A percentile compares a stretch with the other conserved stretches of the same genome.
Conservation (phyloP, 2,329 filamentous ascomycete species). For the Thielaviopsis punctulata region DNA sequence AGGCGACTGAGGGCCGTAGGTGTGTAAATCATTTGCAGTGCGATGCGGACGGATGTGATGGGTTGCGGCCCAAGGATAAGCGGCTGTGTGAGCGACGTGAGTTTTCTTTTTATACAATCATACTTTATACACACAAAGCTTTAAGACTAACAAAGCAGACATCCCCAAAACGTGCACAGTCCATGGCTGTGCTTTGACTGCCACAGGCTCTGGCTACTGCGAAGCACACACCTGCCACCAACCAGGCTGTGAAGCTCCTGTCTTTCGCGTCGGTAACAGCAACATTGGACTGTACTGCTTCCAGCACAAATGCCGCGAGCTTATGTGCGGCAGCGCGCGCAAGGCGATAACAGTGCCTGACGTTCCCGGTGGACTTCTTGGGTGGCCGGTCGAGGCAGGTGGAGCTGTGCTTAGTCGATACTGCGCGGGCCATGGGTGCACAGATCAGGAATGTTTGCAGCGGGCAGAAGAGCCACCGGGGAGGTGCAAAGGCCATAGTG, state of each 20-base stretch:
- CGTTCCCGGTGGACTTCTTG: background rate
- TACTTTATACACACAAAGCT: no score
- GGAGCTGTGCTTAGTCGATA: background rate
- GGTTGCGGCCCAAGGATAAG: background rate
- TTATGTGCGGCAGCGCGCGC: background rate
- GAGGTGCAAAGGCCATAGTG: background rate
- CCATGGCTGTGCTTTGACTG: conserved; percentile 2
- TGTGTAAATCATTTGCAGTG: conserved; percentile 6
- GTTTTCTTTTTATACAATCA: no score
- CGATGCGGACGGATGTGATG: background rate
- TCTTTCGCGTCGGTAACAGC: background rate
- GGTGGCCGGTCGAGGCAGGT: background rate
- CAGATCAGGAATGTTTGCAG: background rate
- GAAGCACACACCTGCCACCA: conserved; percentile 2
- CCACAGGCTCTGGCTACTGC: background rate
- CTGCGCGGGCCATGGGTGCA: background rate
- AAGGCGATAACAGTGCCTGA: background rate
- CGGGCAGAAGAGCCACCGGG: background rate
- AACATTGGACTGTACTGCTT: background rate
- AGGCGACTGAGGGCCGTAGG: background rate
- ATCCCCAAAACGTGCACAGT: conserved; percentile 3
- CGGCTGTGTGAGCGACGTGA: conserved; percentile 2
- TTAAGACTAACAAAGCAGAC: background rate
- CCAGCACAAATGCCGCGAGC: background rate
- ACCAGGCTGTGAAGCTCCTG: background rate